Conservation (phyloP, 352 stramenopile species). For the Phytophthora melonis region DNA sequence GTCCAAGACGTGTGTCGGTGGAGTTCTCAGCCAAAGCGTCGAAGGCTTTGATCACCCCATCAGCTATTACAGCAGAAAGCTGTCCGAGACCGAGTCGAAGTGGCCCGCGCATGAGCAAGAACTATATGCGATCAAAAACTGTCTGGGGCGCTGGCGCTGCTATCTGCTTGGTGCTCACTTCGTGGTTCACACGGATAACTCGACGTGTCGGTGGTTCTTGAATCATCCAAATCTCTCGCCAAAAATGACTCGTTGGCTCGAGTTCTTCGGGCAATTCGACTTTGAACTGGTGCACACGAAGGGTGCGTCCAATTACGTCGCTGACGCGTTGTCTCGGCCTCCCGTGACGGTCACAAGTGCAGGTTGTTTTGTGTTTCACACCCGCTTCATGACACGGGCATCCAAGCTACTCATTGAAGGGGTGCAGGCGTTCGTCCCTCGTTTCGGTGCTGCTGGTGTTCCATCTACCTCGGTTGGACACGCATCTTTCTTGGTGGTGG, state of each 20-base stretch:
- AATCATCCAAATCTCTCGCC: slow-evolving; percentile 4
- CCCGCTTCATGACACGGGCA: slow-evolving; percentile 1
- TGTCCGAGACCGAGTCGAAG: slow-evolving; percentile 9
- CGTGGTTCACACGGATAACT: slow-evolving; percentile 12
- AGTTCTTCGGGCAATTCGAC: slow-evolving; percentile 8
- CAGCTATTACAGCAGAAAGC: slow-evolving; percentile 12
- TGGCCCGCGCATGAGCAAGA: slow-evolving; percentile 2
- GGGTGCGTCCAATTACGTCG: slow-evolving; percentile 5
- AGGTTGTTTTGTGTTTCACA: slow-evolving; percentile 7
- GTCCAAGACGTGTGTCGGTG: slow-evolving; percentile 8
- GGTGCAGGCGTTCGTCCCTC: too few relatives aligned
- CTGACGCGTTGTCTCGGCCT: neutral
- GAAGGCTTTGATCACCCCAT: slow-evolving; percentile 8
- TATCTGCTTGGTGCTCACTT: slow-evolving; percentile 8
- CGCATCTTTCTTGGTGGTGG: slow-evolving; percentile 1
- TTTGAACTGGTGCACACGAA: slow-evolving; percentile 14
- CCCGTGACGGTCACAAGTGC: slow-evolving; percentile 1
- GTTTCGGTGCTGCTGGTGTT: neutral
- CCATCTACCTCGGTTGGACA: too few relatives aligned
- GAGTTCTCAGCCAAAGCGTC: slow-evolving; percentile 11
- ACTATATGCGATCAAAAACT: neutral
- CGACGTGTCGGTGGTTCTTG: slow-evolving; percentile 4
- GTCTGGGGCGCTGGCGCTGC: neutral
- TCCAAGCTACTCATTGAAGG: slow-evolving; percentile 9
- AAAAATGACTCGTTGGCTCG: slow-evolving; percentile 7